Evolutionary conservation across 2,329 filamentous ascomycete genomes (phyloP).

Genomic region (Colletotrichum echinochloae): DNA sequence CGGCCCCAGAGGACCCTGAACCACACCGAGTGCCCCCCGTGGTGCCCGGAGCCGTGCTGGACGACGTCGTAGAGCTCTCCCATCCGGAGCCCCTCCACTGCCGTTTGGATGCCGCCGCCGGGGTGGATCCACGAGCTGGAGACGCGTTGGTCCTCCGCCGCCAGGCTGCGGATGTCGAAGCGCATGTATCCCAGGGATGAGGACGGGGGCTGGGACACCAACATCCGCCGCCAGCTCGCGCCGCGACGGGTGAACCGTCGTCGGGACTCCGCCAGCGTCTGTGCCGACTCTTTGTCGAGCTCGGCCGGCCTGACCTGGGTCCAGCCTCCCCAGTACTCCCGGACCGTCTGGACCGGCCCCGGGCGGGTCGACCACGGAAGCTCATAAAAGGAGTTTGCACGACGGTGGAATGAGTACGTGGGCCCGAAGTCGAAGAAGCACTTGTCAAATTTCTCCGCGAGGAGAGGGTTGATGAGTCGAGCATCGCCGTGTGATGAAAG

Average conservation of each 20-base stretch:
- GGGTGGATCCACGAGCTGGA: conserved; percentile 18
- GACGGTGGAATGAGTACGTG: conserved; percentile 27
- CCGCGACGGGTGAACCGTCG: conserved; percentile 33
- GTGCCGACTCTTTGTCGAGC: not conserved
- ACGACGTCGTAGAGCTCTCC: conserved; percentile 42
- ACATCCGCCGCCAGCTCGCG: conserved; percentile 44
- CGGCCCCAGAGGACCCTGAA: conserved; percentile 34
- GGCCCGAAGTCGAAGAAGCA: conserved; percentile 40
- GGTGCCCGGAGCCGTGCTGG: conserved; percentile 26
- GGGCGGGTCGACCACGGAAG: conserved; percentile 18
- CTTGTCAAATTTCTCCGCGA: conserved; percentile 31
- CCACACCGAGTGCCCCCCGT: conserved; percentile 35
- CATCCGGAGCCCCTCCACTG: conserved; percentile 39
- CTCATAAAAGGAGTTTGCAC: conserved; percentile 37
- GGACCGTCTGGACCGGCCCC: conserved; percentile 1
- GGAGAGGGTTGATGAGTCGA: conserved; percentile 30
- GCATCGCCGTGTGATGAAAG: not conserved
- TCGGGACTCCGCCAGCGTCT: not conserved
- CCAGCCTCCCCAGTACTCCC: conserved; percentile 31
- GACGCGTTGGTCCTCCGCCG: conserved; percentile 10
- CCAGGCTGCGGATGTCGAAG: conserved; percentile 22
- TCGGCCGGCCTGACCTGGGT: not conserved
- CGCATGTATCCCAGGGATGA: conserved; percentile 26
- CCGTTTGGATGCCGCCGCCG: not conserved
- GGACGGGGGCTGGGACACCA: conserved; percentile 42